phyloP scores from a whole-genome alignment of 495 filamentous ascomycete species.

The Penicillium herquei region DNA sequence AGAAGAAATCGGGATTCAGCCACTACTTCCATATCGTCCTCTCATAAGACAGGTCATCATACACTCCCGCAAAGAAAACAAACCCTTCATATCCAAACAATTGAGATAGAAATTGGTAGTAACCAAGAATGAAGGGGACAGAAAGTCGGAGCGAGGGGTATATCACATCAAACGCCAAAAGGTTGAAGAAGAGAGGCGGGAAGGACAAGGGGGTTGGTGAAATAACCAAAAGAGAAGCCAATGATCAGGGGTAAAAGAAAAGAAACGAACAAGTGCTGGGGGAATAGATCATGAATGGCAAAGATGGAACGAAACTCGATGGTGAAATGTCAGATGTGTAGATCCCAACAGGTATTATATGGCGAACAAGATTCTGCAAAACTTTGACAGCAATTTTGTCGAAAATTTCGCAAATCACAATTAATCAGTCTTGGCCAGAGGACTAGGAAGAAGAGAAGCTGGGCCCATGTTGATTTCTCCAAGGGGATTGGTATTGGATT shows the following conservation, averaged over 20 bases:
- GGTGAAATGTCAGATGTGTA: background rate
- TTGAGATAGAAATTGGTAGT: constrained; percentile 16
- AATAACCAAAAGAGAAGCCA: constrained; percentile 13
- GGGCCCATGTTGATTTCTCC: constrained; percentile 28
- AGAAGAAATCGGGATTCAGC: constrained; percentile 8
- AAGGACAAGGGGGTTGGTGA: constrained; percentile 1
- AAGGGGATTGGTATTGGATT: constrained; percentile 20
- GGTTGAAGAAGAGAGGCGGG: constrained; percentile 12
- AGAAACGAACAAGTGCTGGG: constrained; percentile 1
- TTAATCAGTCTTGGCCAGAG: constrained; percentile 25
- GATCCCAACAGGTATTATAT: background rate
- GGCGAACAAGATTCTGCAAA: background rate
- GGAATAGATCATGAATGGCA: background rate
- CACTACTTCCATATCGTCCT: background rate
- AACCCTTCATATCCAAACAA: constrained; percentile 22
- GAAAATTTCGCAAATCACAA: constrained; percentile 9
- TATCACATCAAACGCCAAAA: constrained; percentile 48
- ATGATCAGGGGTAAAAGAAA: constrained; percentile 6
- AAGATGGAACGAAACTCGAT: background rate
- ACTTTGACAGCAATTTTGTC: background rate
- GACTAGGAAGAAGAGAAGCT: constrained; percentile 28
- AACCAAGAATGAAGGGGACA: constrained; percentile 22
- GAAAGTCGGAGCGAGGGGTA: constrained; percentile 39
- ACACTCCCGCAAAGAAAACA: background rate
- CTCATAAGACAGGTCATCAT: constrained; percentile 5